A percentile compares a stretch with the other conserved stretches of the same genome.
These are phyloP conservation scores for Flaveria floridana DNA, from an alignment of 140 eudicot genomes.

Conservation along the genomic window DNA sequence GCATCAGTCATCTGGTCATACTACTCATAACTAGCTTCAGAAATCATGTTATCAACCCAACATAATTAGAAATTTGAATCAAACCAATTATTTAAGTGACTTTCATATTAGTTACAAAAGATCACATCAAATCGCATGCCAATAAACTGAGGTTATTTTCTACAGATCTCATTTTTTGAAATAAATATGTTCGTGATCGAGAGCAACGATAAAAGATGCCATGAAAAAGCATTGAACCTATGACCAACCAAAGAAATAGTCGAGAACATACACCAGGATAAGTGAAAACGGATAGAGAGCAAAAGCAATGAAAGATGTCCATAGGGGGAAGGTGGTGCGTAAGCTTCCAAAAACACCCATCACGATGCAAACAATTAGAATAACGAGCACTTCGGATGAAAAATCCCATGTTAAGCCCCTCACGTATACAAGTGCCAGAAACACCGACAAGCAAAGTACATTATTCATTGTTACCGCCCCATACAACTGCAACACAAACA, in stretches of 20 bases:
- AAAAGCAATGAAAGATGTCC: slow-evolving; percentile 80
- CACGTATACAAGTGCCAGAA: slow-evolving; percentile 78
- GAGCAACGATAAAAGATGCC: neutral
- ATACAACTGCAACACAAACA: slow-evolving; percentile 58
- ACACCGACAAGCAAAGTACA: slow-evolving; percentile 73
- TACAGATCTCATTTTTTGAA: slow-evolving; percentile 28
- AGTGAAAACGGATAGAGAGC: slow-evolving; percentile 77
- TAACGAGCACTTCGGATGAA: slow-evolving; percentile 88
- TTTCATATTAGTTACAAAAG: slow-evolving; percentile 28
- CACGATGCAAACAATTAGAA: slow-evolving; percentile 78
- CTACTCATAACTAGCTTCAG: too few species aligned
- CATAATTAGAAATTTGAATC: neutral
- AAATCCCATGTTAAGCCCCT: slow-evolving; percentile 88
- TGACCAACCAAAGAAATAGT: slow-evolving; percentile 88
- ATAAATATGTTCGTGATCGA: slow-evolving; percentile 14
- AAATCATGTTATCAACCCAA: neutral
- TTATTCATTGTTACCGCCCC: slow-evolving; percentile 96
- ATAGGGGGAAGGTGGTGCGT: slow-evolving; percentile 83
- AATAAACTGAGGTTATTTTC: slow-evolving; percentile 19
- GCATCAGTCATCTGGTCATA: too few species aligned
- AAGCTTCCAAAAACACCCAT: slow-evolving; percentile 79
- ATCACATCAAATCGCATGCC: slow-evolving; percentile 22
- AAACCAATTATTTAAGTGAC: slow-evolving; percentile 19
- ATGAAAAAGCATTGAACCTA: slow-evolving; percentile 30
- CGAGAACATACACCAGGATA: slow-evolving; percentile 77